These are phyloP conservation scores for Musa balbisiana DNA, from an alignment of 202 grass and related monocot species.

Conservation along the genomic window DNA sequence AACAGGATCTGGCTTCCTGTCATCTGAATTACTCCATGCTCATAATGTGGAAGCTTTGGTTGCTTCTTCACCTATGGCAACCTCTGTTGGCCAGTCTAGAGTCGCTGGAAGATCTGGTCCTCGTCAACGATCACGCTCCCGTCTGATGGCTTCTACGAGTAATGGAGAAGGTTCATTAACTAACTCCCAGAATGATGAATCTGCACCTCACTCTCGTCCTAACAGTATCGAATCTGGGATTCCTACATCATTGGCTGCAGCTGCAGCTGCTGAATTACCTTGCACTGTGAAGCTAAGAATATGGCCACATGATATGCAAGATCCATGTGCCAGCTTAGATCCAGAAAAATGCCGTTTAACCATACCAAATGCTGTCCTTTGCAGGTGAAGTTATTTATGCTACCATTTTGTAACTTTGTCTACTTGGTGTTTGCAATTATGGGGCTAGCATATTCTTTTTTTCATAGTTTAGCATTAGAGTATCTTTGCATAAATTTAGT, in stretches of 20 bases:
- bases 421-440: background rate
- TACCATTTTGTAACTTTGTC: background rate
- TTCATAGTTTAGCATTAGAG: background rate
- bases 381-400: slow-evolving; percentile 47
- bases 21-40: slow-evolving; percentile 27
- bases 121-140: slow-evolving; percentile 27
- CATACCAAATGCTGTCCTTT: slow-evolving; percentile 98
- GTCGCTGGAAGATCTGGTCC: slow-evolving; percentile 27
- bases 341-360: slow-evolving; percentile 47
- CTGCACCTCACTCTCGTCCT: slow-evolving; percentile 54
- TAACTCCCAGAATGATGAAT: slow-evolving; percentile 42
- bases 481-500: background rate
- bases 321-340: slow-evolving; percentile 42
- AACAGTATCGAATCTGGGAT: slow-evolving; percentile 54
- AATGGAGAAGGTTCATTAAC: slow-evolving; percentile 12
- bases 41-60: slow-evolving; percentile 30
- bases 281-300: slow-evolving; percentile 96
- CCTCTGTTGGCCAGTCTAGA: slow-evolving; percentile 33
- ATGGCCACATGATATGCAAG: slow-evolving; percentile 70
- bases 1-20: slow-evolving; percentile 28
- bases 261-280: slow-evolving; percentile 71
- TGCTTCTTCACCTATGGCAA: slow-evolving; percentile 35
- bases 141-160: slow-evolving; percentile 15
- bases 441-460: background rate
- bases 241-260: slow-evolving; percentile 50